Base-by-base conservation (phyloP, 306 rosid genomes). In the Herpetospermum pedunculosum region DNA sequence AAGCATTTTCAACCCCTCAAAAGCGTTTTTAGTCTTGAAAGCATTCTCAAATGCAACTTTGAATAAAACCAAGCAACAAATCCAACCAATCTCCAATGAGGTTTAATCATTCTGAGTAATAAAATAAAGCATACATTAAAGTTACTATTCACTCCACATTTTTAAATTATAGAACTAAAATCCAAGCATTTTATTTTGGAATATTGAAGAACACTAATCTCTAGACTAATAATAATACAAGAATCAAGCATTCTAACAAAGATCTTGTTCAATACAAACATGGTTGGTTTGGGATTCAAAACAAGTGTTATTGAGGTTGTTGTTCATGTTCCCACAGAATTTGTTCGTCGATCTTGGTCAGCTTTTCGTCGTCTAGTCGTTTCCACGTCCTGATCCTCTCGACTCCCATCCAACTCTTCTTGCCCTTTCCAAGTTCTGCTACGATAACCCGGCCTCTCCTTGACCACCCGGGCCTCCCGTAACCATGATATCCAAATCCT, bases 401-500 rank as follows among this genome's bases (percentile, higher is more conserved):
- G 16, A 89, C 87, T 15, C 84, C 93, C 80, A 21, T 84, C 96
- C 96, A 91, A 18, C 83, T 80, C 13, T 35, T 73, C 50, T 79
- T 53, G 19, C 93, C 92, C 72, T 87, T 89, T 73, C 82, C 64
- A 71, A 93, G 97, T 71, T 88, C 85, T 70, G 91, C 90, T 16
- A 62, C 30, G 55, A 91, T 83, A 54, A 93, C 85, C 83, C 97
- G 88, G 26, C 94, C 89, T 84, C 98, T 87, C 78, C 97, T 87
- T 5, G 88, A 86, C 98, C 96, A 93, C 50, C 94, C 94, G 0
- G 52, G 76, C 68, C 81, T 86, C 43, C 98, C 98, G 48, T 93
- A 93, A 23, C 86, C 97, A 75, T 91, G 97, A 81, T 93, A 93
- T 43, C 98, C 98, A 55, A 91, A 87, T 37, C 97, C 97, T 23